Evolutionary conservation across 1,284 basidiomycete genomes (phyloP).

Genomic region (Pascua sp.): DNA sequence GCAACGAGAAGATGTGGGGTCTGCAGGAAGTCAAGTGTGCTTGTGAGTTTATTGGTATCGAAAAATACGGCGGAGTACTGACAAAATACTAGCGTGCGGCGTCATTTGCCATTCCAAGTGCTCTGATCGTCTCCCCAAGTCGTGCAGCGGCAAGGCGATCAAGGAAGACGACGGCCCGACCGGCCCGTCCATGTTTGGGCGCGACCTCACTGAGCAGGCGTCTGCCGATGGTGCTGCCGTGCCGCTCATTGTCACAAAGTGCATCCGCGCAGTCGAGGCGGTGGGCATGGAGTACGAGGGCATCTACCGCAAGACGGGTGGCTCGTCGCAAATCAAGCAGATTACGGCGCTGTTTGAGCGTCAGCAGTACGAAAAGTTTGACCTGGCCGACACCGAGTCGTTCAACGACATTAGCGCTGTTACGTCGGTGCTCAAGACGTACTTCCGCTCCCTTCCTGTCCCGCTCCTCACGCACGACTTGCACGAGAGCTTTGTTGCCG

Average conservation of each 20-base stretch:
- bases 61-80: background rate
- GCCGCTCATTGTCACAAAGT: constrained; percentile 90
- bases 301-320: constrained; percentile 96
- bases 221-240: constrained; percentile 67
- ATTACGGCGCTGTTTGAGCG: constrained; percentile 95
- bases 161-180: constrained; percentile 43
- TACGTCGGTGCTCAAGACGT: constrained; percentile 94
- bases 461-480: constrained; percentile 87
- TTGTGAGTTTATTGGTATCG: constrained; percentile 60
- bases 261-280: constrained; percentile 84
- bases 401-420: constrained; percentile 98
- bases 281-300: constrained; percentile 65
- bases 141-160: constrained; percentile 38
- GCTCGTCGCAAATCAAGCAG: constrained; percentile 82
- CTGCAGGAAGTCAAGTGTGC: constrained; percentile 81
- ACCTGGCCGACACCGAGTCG: constrained; percentile 73
- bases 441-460: constrained; percentile 85
- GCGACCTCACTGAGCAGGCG: constrained; percentile 79
- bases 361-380: constrained; percentile 81
- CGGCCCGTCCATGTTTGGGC: constrained; percentile 83
- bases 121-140: constrained; percentile 44
- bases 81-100: constrained; percentile 46
- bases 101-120: constrained; percentile 53
- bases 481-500: constrained; percentile 82
- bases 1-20: constrained; percentile 98